Percentiles rank a stretch among this genome's conserved stretches.
phyloP scores from a whole-genome alignment of 176 grass and related monocot genomes.

The Zoysia pacifica region DNA sequence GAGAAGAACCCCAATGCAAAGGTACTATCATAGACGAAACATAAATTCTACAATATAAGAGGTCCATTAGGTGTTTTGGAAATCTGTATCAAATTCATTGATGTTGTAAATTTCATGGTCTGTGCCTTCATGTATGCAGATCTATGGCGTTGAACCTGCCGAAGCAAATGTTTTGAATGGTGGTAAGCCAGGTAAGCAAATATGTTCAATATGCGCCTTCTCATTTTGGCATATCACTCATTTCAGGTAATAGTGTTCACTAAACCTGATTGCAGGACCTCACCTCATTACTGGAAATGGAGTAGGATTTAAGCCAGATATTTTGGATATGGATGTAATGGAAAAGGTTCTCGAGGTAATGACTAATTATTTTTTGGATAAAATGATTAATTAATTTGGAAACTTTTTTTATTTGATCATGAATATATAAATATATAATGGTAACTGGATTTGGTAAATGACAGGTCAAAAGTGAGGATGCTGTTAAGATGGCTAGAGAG shows the following conservation, averaged over 20 bases:
- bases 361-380: background rate
- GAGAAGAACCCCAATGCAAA: constrained; percentile 56
- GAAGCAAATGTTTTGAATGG: constrained; percentile 54
- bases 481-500: constrained; percentile 79
- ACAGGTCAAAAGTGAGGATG: constrained; percentile 84
- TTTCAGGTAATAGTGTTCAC: constrained; percentile 4
- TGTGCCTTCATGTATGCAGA: constrained; percentile 23
- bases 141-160: constrained; percentile 51
- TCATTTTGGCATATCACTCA: constrained; percentile 4
- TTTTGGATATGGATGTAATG: constrained; percentile 96
- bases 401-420: background rate
- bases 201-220: background rate
- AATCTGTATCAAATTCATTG: background rate
- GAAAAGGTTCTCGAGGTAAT: constrained; percentile 87
- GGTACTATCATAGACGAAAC: constrained; percentile 21
- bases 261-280: constrained; percentile 56
- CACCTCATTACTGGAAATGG: constrained; percentile 94
- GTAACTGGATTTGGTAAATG: background rate
- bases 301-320: constrained; percentile 91
- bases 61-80: background rate
- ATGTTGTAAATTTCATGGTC: background rate
- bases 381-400: background rate
- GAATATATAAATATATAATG: background rate
- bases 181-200: constrained; percentile 45
- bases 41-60: background rate